Percentiles rank a stretch among this genome's conserved stretches.
Evolutionary conservation across 192 early-diverging fungal genomes (phyloP).

Genomic region (Glomus cerebriforme): DNA sequence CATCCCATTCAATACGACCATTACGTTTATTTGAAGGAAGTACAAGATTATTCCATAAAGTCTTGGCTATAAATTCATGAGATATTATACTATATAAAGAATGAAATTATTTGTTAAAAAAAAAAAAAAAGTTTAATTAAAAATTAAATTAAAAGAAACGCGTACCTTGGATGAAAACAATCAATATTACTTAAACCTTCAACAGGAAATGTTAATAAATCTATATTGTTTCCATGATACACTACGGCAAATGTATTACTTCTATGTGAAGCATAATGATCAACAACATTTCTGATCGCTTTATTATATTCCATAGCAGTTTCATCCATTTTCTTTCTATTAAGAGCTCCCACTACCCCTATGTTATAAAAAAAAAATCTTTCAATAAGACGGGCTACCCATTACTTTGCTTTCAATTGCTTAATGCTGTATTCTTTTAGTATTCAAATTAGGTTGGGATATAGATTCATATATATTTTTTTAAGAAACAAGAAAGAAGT

Average conservation of each 20-base stretch:
- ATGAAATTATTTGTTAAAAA: constrained; percentile 18
- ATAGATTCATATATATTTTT: no score
- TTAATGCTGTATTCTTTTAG: no score
- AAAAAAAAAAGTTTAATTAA: constrained; percentile 30
- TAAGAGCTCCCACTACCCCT: constrained; percentile 38
- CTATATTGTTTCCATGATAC: constrained; percentile 45
- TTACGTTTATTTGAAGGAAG: neutral
- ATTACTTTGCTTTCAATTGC: no score
- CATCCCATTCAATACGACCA: neutral
- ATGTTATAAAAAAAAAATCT: neutral
- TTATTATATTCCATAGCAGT: constrained; percentile 47
- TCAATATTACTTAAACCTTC: constrained; percentile 52
- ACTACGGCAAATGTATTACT: constrained; percentile 49
- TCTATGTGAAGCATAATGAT: constrained; percentile 35
- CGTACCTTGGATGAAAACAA: constrained; percentile 60
- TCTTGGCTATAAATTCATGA: constrained; percentile 4
- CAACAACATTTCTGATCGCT: constrained; percentile 40
- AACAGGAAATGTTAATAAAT: constrained; percentile 44
- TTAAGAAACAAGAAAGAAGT: constrained; percentile 18
- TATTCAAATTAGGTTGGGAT: no score
- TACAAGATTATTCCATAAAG: constrained; percentile 19
- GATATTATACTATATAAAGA: neutral
- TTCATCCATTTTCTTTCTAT: constrained; percentile 47
- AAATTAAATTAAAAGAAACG: constrained; percentile 21
- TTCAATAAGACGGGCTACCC: no score